Percentiles rank a stretch among this genome's conserved stretches.
phyloP scores from a whole-genome alignment of 225 moss, liverwort and hornwort species.

The Lunularia cruciata region DNA sequence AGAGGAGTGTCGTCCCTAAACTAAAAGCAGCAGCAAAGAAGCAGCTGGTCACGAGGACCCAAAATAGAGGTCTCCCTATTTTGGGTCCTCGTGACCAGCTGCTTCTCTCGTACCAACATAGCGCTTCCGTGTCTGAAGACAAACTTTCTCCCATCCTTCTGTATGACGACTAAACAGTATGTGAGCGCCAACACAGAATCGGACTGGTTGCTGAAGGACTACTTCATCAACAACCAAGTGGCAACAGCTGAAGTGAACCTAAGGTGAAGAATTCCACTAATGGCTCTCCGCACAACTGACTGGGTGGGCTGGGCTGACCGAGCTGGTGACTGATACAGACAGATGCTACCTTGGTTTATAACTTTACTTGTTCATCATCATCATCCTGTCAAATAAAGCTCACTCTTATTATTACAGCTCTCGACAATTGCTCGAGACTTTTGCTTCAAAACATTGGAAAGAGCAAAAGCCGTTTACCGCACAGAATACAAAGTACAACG shows the following conservation, averaged over 20 bases:
- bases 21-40: not conserved
- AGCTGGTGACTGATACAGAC: not conserved
- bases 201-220: not conserved
- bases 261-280: not conserved
- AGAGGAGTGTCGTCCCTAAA: not conserved
- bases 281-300: not conserved
- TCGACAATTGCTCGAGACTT: too few species aligned
- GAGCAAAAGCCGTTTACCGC: not conserved
- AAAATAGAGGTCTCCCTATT: not conserved
- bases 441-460: not conserved
- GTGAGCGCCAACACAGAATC: not conserved
- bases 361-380: too few species aligned
- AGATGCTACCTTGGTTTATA: too few species aligned
- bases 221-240: not conserved
- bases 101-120: not conserved
- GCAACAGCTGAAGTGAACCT: not conserved
- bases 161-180: not conserved
- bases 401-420: too few species aligned
- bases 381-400: too few species aligned
- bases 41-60: not conserved
- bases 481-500: not conserved
- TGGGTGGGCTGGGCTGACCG: too few species aligned
- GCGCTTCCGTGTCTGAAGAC: not conserved
- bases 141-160: not conserved
- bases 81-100: too few species aligned